Evolutionary conservation across 768 basidiomycete genomes (phyloP).

Genomic region (Lepiota brunneoincarnata): DNA sequence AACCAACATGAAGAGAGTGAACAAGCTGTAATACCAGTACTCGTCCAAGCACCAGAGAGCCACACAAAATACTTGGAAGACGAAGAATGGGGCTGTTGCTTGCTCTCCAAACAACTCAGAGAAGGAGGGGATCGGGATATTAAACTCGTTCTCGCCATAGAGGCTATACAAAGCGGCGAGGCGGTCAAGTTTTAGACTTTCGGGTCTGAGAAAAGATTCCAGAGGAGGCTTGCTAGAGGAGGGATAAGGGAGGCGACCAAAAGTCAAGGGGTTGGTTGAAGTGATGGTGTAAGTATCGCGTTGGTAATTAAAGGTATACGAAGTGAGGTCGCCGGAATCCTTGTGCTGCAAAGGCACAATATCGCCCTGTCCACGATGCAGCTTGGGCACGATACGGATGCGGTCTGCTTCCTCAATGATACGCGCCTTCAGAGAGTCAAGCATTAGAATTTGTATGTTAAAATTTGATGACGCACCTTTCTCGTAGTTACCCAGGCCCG

Average conservation of each 20-base stretch:
- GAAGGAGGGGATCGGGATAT: constrained; percentile 96
- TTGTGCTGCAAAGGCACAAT: constrained; percentile 78
- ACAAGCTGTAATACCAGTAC: constrained; percentile 98
- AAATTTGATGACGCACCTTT: constrained; percentile 41
- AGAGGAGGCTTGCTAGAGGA: constrained; percentile 70
- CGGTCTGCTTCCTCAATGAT: constrained; percentile 74
- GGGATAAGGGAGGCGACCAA: constrained; percentile 86
- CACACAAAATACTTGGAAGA: constrained; percentile 98
- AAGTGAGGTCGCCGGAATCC: constrained; percentile 46
- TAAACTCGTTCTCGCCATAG: constrained; percentile 93
- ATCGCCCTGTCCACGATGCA: constrained; percentile 85
- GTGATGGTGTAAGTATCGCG: constrained; percentile 85
- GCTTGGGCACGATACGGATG: constrained; percentile 76
- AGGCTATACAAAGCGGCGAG: constrained; percentile 54
- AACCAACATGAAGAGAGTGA: constrained; percentile 97
- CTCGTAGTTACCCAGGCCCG: constrained; percentile 79
- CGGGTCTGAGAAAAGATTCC: constrained; percentile 57
- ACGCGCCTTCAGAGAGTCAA: constrained; percentile 41
- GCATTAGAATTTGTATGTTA: background rate
- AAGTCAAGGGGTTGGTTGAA: constrained; percentile 53
- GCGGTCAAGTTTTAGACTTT: constrained; percentile 46
- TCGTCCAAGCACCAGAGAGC: constrained; percentile 97
- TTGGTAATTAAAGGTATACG: constrained; percentile 92
- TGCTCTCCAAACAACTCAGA: constrained; percentile 91
- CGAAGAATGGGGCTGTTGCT: constrained; percentile 98